Evolutionary conservation across 805 yeast species (phyloP).

Genomic region (Sugiyamaella marilandica): DNA sequence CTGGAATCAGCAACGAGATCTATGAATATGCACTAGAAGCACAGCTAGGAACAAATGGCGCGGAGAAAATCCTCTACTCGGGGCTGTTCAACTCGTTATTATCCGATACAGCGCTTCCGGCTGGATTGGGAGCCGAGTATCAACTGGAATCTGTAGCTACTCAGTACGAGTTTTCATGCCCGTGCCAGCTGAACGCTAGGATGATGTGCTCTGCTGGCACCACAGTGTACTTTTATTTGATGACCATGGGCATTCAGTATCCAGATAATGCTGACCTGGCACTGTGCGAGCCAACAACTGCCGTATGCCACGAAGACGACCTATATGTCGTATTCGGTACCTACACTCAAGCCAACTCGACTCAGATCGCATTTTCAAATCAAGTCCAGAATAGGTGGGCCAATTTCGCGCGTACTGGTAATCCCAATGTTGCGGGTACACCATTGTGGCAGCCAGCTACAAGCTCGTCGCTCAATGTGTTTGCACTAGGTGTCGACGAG

Average conservation of each 20-base stretch:
- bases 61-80: slow-evolving; percentile 7
- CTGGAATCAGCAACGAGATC: not conserved
- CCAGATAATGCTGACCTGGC: slow-evolving; percentile 15
- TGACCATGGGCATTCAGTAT: slow-evolving; percentile 26
- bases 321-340: slow-evolving; percentile 29
- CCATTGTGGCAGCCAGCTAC: slow-evolving; percentile 20
- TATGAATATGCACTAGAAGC: slow-evolving; percentile 10
- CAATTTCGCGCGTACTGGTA: slow-evolving; percentile 22
- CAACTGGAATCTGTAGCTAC: slow-evolving; percentile 18
- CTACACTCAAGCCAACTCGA: slow-evolving; percentile 14
- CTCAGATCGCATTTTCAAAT: slow-evolving; percentile 18
- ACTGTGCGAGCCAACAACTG: slow-evolving; percentile 18
- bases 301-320: slow-evolving; percentile 32
- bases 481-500: slow-evolving; percentile 3
- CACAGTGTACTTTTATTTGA: slow-evolving; percentile 23
- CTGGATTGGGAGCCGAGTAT: not conserved
- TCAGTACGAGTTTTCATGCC: slow-evolving; percentile 25
- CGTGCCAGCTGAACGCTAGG: slow-evolving; percentile 18
- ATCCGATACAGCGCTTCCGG: not conserved
- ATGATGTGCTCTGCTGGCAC: not conserved
- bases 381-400: slow-evolving; percentile 30
- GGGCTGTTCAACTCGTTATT: slow-evolving; percentile 7
- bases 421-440: slow-evolving; percentile 21
- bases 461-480: not conserved
- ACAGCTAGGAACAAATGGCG: slow-evolving; percentile 10